A percentile compares a stretch with the other conserved stretches of the same genome.
Conservation (phyloP, 139 green algal genomes). For the Chlorella sorokiniana region DNA sequence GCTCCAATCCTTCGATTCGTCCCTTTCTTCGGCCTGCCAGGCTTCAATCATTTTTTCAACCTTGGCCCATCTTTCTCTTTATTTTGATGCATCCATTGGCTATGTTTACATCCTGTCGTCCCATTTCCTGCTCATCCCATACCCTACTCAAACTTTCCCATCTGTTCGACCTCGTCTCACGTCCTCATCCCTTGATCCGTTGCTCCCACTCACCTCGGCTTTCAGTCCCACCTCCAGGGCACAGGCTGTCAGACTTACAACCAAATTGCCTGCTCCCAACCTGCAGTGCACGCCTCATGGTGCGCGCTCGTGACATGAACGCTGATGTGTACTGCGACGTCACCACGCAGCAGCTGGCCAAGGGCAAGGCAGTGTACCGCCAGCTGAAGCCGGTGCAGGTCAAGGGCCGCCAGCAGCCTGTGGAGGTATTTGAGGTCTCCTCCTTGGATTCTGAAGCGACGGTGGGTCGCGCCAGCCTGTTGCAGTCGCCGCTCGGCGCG, state of each 20-base stretch:
- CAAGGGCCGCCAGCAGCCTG: conserved; percentile 61
- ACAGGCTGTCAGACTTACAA: not conserved
- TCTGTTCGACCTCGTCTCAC: too few relatives aligned
- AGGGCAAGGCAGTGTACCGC: conserved; percentile 19
- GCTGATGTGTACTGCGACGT: conserved; percentile 73
- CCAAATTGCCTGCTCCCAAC: not conserved
- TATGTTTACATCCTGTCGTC: too few relatives aligned
- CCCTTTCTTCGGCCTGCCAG: too few relatives aligned
- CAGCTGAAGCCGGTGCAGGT: conserved; percentile 60
- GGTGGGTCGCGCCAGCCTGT: not conserved
- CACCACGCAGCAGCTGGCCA: conserved; percentile 52
- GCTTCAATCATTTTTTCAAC: too few relatives aligned
- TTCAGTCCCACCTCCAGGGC: too few relatives aligned
- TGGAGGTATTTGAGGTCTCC: conserved; percentile 44
- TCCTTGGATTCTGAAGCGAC: conserved; percentile 1
- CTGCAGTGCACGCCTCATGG: conserved; percentile 72
- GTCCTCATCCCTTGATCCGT: too few relatives aligned
- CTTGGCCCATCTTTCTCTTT: too few relatives aligned
- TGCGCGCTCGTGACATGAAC: conserved; percentile 21
- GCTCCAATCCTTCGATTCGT: too few relatives aligned
- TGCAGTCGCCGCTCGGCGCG: conserved; percentile 1
- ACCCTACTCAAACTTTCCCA: too few relatives aligned
- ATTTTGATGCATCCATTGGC: too few relatives aligned
- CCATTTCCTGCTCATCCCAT: too few relatives aligned
- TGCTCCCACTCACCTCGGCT: too few relatives aligned